Evolutionary conservation across 805 yeast species (phyloP), one percentile per base, ranked within the genome.

Genomic region (Candida namnaoensis): DNA sequence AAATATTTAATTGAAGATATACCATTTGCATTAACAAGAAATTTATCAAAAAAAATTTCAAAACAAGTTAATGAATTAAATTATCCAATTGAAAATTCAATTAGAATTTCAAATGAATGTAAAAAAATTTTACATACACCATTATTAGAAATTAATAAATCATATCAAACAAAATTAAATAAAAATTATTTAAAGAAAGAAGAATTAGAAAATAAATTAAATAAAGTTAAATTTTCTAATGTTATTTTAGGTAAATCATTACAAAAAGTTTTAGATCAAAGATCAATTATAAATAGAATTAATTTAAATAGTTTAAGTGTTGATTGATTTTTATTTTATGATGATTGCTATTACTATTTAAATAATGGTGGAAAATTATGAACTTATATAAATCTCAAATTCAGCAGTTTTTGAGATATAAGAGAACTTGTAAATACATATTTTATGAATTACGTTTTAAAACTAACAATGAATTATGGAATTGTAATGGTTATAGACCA

Each of bases 11-110:
- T 88, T 15, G 68, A 71, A 44, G 98, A 93, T 59, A 77, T 95
- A 12, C 97, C 97, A 3, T 76, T 82, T 51, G 95, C 97, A 0
- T 78, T 87, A 51, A 95, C 96, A 15, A 69, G 88, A 49, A 88
- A 88, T 44, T 72, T 88, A 44, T 88, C 93, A 0, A 68, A 72
- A 38, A 87, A 84, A 60, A 74, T 91, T 49, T 75, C 74, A 47
- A 56, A 56, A 7, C 83, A 82, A 52, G 66, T 93, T 32, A 68
- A 69, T 35, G 75, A 73, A 13, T 61, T 79, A 50, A 96, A 90
- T 45, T 93, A 88, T 53, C 79, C 85, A 11, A 93, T 84, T 50
- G 52, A 69, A 37, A 91, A 90, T 57, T 79, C 96, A 1, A 74
- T 72, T 38, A 71, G 99, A 45, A 75, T 93, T 7, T 71, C 95